Base-by-base conservation (phyloP, 2,329 filamentous ascomycete genomes). In the Talaromyces islandicus region DNA sequence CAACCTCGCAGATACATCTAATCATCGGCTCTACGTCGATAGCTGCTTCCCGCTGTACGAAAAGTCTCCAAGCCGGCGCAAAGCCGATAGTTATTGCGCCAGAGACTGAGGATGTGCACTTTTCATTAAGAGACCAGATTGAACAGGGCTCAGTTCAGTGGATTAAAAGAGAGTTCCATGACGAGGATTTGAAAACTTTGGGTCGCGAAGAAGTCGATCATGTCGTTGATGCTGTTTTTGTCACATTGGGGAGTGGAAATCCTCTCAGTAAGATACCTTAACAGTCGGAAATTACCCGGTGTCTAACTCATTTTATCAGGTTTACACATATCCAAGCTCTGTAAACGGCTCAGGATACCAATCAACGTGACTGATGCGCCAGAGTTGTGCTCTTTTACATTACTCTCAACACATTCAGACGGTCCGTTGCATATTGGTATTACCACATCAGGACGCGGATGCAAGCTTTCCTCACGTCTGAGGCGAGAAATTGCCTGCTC, bases 361-460 rank as follows among this genome's bases (percentile, higher is more conserved):
- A 83, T 99, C 71, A 99, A 99, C 75, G 91, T 97, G 27, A 85
- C 91, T 62, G 94, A 99, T 77, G 85, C 90, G 0, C 90, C 93
- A 0, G 82, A 85, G 35, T 87, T 97, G 17, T 97, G 92, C 78
- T 90, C 91, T 27, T 96, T 99, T 73, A 89, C 89, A 5, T 82
- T 99, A 57, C 85, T 97, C 52, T 94, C 92, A 25, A 95, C 91
- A 7, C 87, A 97, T 73, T 87, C 85, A 58, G 92, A 97, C 69
- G 94, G 94, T 0, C 93, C 94, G 10, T 81, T 99, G 46, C 94
- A 97, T 72, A 88, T 99, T 62, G 94, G 94, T 63, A 89, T 99
- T 60, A 97, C 94, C 3, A 97, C 94, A 0, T 97, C 95, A 61
- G 93, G 94, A 21, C 88, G 90, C 67, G 94, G 94, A 1, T 97